Evolutionary conservation across 1,139 yeast genomes (phyloP), one percentile per base, ranked within the genome.

Genomic region (Suhomyces terraborum): DNA sequence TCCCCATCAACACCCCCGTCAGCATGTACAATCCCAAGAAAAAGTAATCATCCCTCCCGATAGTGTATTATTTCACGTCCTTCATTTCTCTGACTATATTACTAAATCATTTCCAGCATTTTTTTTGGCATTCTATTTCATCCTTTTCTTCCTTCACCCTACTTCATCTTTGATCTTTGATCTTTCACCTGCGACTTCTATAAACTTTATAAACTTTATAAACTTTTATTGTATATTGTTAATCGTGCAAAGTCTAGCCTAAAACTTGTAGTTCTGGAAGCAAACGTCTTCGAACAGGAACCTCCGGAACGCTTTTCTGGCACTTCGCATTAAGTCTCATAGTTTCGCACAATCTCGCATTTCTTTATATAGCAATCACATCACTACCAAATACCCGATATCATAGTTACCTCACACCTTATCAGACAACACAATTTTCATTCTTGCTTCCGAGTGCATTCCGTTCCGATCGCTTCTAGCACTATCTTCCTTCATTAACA

Each of bases 11-110:
- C 38, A 57, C 66, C 1, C 67, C 64, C 18, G 65, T 67, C 16
- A 56, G 56, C 40, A 64, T 66, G 50, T 67, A 67, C 49, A 62
- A 65, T 41, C 73, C 71, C 13, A 66, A 65, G 45, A 62, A 57
- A 24, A 32, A 32, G 28, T 32, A 12, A 32, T 26, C 6, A 7
- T 24, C 9, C 13, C 6, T 18, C 17, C 17, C 4, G 20, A 18
- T 18, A 18, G 8, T 8, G 16, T 12, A 20, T 28, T 29, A n/a
- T 23, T 19, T 29, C 30, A 19, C 29, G 26, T n/a, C 17, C 18
- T 34, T 27, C 32, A 35, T 16, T 35, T 35, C 38, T 35, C 24
- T 26, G 7, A 19, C 25, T 28, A 20, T 24, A 23, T 26, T 35
- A 35, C 23, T 35, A 35, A 13, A 27, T 27, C 30, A 4, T 17